phyloP scores from a whole-genome alignment of 257 asterid species.

The Plectranthus barbatus region DNA sequence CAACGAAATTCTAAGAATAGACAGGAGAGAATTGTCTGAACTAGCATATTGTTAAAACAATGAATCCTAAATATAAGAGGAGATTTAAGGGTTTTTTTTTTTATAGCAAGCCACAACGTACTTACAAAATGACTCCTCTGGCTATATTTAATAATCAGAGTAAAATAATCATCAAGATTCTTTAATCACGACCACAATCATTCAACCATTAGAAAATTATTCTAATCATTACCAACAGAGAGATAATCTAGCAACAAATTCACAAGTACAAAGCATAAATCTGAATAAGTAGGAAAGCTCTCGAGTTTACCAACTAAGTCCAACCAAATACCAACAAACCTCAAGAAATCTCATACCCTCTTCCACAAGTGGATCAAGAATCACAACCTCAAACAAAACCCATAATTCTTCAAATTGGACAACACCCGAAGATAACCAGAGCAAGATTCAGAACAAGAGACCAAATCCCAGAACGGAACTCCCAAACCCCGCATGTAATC shows the following conservation, averaged over 20 bases:
- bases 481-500: constrained; percentile 2
- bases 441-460: background rate
- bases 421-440: background rate
- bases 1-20: background rate
- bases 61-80: constrained; percentile 3
- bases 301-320: background rate
- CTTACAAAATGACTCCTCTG: background rate
- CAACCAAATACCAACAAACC: background rate
- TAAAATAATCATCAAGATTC: background rate
- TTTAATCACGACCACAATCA: background rate
- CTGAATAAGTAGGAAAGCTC: background rate
- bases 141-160: constrained; percentile 7
- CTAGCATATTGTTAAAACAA: background rate
- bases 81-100: background rate
- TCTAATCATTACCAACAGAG: background rate
- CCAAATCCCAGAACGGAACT: constrained; percentile 2
- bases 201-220: background rate
- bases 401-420: background rate
- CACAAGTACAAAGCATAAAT: constrained; percentile 2
- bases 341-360: constrained; percentile 1
- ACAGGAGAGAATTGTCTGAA: background rate
- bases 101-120: background rate
- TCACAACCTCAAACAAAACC: constrained; percentile 6
- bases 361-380: constrained; percentile 6
- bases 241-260: background rate